Evolutionary conservation across 2,329 filamentous ascomycete genomes (phyloP), one percentile per base, ranked within the genome.

Genomic region (Thielaviopsis punctulata): DNA sequence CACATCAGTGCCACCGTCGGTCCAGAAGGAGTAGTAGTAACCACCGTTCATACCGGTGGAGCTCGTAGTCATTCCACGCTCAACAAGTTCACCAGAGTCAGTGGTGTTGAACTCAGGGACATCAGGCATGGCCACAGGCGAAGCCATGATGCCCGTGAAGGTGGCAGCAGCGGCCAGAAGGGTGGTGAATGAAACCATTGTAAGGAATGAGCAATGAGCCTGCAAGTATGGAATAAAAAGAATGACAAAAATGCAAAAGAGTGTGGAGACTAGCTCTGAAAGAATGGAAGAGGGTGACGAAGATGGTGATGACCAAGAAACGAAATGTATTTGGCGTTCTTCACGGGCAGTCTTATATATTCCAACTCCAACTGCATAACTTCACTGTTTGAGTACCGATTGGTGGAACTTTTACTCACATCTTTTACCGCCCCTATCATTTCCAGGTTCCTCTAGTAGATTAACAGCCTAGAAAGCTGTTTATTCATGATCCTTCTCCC

Each of bases 21-120:
- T 69, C 70, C 70, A 73, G 62, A 66, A 73, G 3, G 66, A 71
- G 56, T 70, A 73, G 59, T 67, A 73, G 59, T 66, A 73, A 9
- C 71, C 71, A 49, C 68, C 65, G 57, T 62, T 60, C 4, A 46
- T 60, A 6, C 65, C 65, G 0, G 60, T 61, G 24, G 59, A 58
- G 57, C 59, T 72, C 46, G 71, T 64, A 1, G 65, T 67, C 10
- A 56, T 56, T 24, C 47, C 23, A 12, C 50, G 50, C 45, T 52
- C 47, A 19, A 49, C 8, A 13, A 53, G 44, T 19, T 51, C 49
- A n/a, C 18, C 15, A 13, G 18, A 24, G 1, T 23, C 13, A 10
- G 44, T 27, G 15, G 39, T 36, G 10, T 22, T 27, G 46, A 45
- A 39, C n/a, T 18, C 41, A 18, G 47, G 27, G 1, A 44, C 25